Evolutionary conservation across 1,284 basidiomycete genomes (phyloP).

Genomic region (Ganoderma boninense): DNA sequence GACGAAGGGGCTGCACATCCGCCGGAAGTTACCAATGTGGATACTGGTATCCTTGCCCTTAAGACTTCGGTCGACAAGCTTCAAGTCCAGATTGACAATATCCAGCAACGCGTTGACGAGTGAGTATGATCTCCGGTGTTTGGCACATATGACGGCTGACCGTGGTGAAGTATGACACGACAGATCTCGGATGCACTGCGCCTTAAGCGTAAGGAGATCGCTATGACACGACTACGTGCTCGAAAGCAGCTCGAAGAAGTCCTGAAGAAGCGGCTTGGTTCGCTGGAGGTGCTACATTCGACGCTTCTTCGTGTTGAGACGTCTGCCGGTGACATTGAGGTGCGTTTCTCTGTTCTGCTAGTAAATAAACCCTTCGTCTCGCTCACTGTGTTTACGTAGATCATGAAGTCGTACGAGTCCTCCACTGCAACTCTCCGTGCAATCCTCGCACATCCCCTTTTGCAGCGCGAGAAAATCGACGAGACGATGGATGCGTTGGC

Average conservation of each 20-base stretch:
- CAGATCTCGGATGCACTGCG: conserved; percentile 74
- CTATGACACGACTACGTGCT: conserved; percentile 79
- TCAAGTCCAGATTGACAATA: conserved; percentile 68
- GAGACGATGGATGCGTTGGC: conserved; percentile 88
- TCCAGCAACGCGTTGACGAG: conserved; percentile 77
- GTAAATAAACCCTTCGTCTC: neutral
- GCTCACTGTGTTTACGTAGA: conserved; percentile 52
- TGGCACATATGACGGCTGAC: neutral
- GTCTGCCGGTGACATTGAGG: conserved; percentile 89
- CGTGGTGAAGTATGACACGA: conserved; percentile 60
- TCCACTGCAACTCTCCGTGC: conserved; percentile 80
- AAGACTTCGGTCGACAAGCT: conserved; percentile 72
- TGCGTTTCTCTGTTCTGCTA: conserved; percentile 43
- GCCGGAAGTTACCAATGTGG: conserved; percentile 70
- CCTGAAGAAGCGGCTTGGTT: conserved; percentile 75
- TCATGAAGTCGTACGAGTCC: conserved; percentile 86
- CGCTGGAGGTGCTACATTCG: conserved; percentile 77
- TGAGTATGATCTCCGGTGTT: conserved; percentile 42
- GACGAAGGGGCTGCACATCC: conserved; percentile 44
- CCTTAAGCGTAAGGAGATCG: conserved; percentile 76
- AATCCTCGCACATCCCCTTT: conserved; percentile 81
- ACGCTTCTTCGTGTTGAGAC: conserved; percentile 88
- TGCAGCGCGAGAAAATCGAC: conserved; percentile 83
- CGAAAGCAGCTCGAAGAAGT: conserved; percentile 86
- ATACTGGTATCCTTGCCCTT: conserved; percentile 79